Evolutionary conservation across 306 rosid genomes (phyloP), one percentile per base, ranked within the genome.

Genomic region (Prunus mira): DNA sequence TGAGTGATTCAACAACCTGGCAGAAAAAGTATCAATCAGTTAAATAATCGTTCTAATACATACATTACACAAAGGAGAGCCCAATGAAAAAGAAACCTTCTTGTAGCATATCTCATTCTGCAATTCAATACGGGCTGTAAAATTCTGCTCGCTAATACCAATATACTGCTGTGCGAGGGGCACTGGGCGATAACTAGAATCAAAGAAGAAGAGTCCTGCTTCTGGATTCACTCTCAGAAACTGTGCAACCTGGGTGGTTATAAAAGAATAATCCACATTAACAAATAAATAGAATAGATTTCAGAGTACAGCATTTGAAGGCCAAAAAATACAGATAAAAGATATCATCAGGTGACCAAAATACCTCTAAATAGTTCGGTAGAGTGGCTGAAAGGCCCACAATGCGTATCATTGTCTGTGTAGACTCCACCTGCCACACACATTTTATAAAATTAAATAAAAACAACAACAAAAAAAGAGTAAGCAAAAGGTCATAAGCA

Each of bases 381-480:
- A 94, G 91, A 19, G 98, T 94, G 67, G 98, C 98, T 25, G 98
- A 94, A 78, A 94, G 97, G 81, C 98, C 98, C 81, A 94, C 98
- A 72, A 94, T 94, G 74, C 96, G 97, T 84, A 94, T 94, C 98
- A 94, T 92, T 73, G 97, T 69, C 79, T 94, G 98, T 69, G 92
- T 84, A 63, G 98, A 90, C 77, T 94, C 98, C 87, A 94, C 98
- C 98, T 94, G 89, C 83, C 43, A 66, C 71, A 50, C 34, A 50
- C 43, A 34, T 34, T 34, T 34, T 34, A 34, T 34, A 5, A 34
- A 34, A 34, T 34, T 34, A 1, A 7, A 19, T 24, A 28, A 32
- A 63, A 4, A 47, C 27, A 64, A 55, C 38, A 58, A 30, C 64
- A 11, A 67, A 60, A 60, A 45, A 25, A 54, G 77, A 17, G 22